These are phyloP conservation scores for Aureobasidium subglaciale DNA, from an alignment of 2,329 filamentous ascomycete genomes.

Conservation along the genomic window DNA sequence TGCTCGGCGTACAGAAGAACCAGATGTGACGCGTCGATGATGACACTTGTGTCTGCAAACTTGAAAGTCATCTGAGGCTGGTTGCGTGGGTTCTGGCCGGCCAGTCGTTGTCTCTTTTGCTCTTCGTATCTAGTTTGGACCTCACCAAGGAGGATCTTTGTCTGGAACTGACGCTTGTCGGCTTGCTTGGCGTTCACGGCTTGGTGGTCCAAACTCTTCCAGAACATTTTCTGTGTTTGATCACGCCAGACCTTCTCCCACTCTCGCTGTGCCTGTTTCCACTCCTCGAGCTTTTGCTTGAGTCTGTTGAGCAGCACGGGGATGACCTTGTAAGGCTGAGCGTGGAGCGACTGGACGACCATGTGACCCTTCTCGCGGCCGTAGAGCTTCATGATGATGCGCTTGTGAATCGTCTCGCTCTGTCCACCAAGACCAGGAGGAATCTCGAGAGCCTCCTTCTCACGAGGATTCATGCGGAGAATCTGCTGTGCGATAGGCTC, in stretches of 20 bases:
- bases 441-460: conserved; percentile 69
- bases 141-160: conserved; percentile 81
- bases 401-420: conserved; percentile 93
- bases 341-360: conserved; percentile 82
- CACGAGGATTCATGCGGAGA: conserved; percentile 63
- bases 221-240: conserved; percentile 90
- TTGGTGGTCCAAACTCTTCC: conserved; percentile 95
- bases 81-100: conserved; percentile 22
- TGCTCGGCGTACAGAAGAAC: conserved; percentile 39
- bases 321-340: conserved; percentile 75
- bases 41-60: conserved; percentile 53
- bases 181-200: conserved; percentile 79
- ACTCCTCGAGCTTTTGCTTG: conserved; percentile 95
- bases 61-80: conserved; percentile 62
- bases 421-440: conserved; percentile 80
- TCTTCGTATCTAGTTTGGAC: conserved; percentile 92
- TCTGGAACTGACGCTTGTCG: conserved; percentile 86
- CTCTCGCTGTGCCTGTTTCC: conserved; percentile 92
- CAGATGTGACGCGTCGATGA: conserved; percentile 42
- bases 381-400: conserved; percentile 96
- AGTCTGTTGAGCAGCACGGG: conserved; percentile 81
- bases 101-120: conserved; percentile 62
- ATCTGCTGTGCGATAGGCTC: conserved; percentile 92
- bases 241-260: conserved; percentile 99
- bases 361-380: conserved; percentile 74